phyloP scores from a whole-genome alignment of 2,329 filamentous ascomycete species.

The Didymella pomorum region DNA sequence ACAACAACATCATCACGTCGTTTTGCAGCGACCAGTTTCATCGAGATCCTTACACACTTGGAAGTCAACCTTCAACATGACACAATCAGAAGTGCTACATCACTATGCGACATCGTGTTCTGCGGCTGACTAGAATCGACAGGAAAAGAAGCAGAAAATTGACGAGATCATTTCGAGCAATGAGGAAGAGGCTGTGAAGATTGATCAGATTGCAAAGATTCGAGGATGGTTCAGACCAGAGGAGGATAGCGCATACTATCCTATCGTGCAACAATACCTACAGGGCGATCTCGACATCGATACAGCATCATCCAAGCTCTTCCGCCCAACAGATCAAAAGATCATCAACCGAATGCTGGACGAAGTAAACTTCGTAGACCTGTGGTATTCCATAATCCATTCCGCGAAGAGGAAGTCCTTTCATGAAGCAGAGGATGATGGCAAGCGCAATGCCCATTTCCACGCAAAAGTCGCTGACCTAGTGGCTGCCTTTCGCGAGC shows the following conservation, averaged over 20 bases:
- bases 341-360: conserved; percentile 29
- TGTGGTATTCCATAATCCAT: conserved; percentile 46
- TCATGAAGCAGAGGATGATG: conserved; percentile 7
- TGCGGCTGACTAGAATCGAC: conserved; percentile 9
- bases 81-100: conserved; percentile 3
- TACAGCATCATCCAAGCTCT: conserved; percentile 29
- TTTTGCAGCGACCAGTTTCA: background rate
- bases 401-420: conserved; percentile 37
- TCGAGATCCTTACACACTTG: background rate
- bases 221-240: conserved; percentile 43
- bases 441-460: background rate
- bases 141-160: conserved; percentile 34
- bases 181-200: conserved; percentile 27
- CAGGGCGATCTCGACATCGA: conserved; percentile 24
- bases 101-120: background rate
- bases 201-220: conserved; percentile 43
- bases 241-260: conserved; percentile 33
- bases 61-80: background rate
- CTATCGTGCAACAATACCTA: conserved; percentile 37
- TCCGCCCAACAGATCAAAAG: conserved; percentile 37
- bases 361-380: conserved; percentile 32
- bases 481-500: conserved; percentile 36
- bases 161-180: conserved; percentile 28
- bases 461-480: conserved; percentile 35
- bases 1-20: conserved; percentile 9